A percentile compares a stretch with the other conserved stretches of the same genome.
phyloP scores from a whole-genome alignment of 2,329 filamentous ascomycete species.

The Colletotrichum shisoi region DNA sequence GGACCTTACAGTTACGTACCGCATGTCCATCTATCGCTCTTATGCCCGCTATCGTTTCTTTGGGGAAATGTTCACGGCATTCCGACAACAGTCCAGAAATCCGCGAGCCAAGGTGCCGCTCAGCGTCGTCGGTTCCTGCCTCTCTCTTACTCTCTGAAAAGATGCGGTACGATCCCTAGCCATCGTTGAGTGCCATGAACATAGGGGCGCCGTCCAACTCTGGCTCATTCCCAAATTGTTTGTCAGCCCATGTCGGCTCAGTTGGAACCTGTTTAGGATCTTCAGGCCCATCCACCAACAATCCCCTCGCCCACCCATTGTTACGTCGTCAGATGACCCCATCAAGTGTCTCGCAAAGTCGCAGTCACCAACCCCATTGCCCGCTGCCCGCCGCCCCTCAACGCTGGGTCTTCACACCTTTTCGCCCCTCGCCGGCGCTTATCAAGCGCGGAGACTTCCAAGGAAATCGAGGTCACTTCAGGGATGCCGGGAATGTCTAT shows the following conservation, averaged over 20 bases:
- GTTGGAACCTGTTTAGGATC: background rate
- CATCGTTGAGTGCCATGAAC: constrained; percentile 19
- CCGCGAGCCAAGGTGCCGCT: background rate
- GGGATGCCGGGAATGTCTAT: constrained; percentile 11
- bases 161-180: background rate
- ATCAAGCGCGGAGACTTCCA: constrained; percentile 14
- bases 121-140: background rate
- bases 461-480: constrained; percentile 13
- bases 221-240: background rate
- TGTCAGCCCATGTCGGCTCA: background rate
- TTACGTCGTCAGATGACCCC: constrained; percentile 30
- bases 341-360: constrained; percentile 29
- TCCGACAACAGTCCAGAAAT: background rate
- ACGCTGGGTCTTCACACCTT: constrained; percentile 27
- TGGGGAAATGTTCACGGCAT: background rate
- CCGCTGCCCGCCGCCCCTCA: constrained; percentile 24
- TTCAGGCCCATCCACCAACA: constrained; percentile 1
- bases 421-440: constrained; percentile 26
- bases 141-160: background rate
- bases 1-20: background rate
- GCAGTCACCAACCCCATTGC: constrained; percentile 16
- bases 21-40: background rate
- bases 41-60: background rate
- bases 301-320: constrained; percentile 1
- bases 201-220: constrained; percentile 3